Evolutionary conservation across 306 rosid species (phyloP), one percentile per base, ranked within the genome.

Genomic region (Boehmeria nivea): DNA sequence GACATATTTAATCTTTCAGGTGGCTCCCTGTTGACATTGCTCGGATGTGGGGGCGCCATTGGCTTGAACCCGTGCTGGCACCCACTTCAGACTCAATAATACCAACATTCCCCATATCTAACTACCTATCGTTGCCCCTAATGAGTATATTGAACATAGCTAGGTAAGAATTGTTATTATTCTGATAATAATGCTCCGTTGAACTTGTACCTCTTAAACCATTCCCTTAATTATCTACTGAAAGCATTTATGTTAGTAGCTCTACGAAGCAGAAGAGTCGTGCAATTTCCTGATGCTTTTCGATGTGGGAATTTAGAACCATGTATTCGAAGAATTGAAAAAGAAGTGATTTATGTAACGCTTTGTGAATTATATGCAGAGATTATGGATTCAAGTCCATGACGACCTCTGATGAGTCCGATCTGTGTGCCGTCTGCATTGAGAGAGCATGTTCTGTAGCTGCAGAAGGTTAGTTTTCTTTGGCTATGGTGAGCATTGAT

Each of bases 11-110:
- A 67, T 51, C 40, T 64, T 46, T 42, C 72, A 93, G 99, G 78
- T 83, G 96, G 96, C 94, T 93, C 81, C 95, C 99, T 49, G 71
- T 81, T 63, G 99, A 87, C 54, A 84, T 93, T 71, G 99, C 99
- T 53, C 81, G 83, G 79, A 87, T 85, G 95, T 93, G 99, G 96
- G 95, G 95, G 31, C 95, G 94, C 43, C 89, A 77, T 71, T 83
- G 96, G 96, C 99, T 93, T 50, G 99, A 93, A 69, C 86, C 94
- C 9, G 27, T 85, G 52, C 66, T 87, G 61, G 57, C 80, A 52
- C 89, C 96, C 37, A 85, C 74, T 79, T 85, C 96, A 16, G 84
- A 81, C 54, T 70, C 76, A 6, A 31, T 43, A 54, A 50, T 85
- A 73, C 79, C 95, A 0, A 24, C 71, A 5, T 87, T 93, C 51